A percentile compares a stretch with the other conserved stretches of the same genome.
Evolutionary conservation across 768 basidiomycete species (phyloP).

Genomic region (Aureoboletus auriporus): DNA sequence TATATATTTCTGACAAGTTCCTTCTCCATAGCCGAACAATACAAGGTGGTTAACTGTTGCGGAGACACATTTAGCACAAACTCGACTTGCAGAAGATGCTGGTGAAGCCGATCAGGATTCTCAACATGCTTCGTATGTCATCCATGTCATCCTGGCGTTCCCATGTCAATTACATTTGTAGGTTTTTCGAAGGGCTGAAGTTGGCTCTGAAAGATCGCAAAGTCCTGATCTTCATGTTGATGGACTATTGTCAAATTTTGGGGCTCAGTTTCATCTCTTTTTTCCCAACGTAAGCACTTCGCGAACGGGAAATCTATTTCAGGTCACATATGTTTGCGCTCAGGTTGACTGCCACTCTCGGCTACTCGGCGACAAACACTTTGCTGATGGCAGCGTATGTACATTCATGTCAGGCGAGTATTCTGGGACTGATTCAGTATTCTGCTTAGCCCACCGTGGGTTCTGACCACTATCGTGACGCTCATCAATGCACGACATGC

Average conservation of each 20-base stretch:
- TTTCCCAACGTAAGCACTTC: constrained; percentile 43
- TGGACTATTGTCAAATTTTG: constrained; percentile 49
- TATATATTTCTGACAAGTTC: not conserved
- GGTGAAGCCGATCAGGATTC: constrained; percentile 64
- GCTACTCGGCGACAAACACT: constrained; percentile 56
- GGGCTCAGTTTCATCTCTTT: constrained; percentile 62
- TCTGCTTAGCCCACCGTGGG: constrained; percentile 54
- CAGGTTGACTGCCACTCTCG: constrained; percentile 57
- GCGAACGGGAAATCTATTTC: not conserved
- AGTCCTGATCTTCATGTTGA: constrained; percentile 49
- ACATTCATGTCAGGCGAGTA: not conserved
- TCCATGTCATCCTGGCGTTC: not conserved
- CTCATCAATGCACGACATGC: constrained; percentile 56
- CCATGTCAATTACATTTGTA: not conserved
- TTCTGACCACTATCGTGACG: constrained; percentile 47
- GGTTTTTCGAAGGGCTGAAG: constrained; percentile 30
- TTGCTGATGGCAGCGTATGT: constrained; percentile 58
- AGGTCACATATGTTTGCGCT: not conserved
- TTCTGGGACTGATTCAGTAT: not conserved
- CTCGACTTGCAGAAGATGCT: constrained; percentile 62
- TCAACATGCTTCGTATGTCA: constrained; percentile 50
- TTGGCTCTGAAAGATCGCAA: constrained; percentile 56
- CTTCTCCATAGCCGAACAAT: constrained; percentile 49
- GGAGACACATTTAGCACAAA: constrained; percentile 58
- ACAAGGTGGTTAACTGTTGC: constrained; percentile 52